Base-by-base conservation (phyloP, 2,329 filamentous ascomycete species). In the Fonsecaea monophora region DNA sequence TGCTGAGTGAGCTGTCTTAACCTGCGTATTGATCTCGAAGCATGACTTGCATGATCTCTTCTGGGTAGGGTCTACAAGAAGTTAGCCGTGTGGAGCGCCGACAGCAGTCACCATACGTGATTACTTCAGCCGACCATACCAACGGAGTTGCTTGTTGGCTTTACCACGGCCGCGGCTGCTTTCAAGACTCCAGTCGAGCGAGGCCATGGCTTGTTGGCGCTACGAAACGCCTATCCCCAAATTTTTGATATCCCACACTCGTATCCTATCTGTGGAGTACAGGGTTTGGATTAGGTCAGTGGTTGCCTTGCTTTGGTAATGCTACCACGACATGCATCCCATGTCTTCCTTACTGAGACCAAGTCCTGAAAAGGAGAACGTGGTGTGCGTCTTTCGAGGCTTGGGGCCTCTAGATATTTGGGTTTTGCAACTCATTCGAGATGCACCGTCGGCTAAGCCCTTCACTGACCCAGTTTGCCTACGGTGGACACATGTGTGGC, bases 1-100 rank as follows among this genome's bases (percentile, higher is more conserved):
- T 60, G 57, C 57, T 60, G 57, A 60, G 40, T 45, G 40, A 48
- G 57, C 57, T 37, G 21, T 37, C 40, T 48, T 38, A 3, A 38
- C 34, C 53, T 18, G 42, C 59, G 34, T 34, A 25, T 4, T 25
- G 45, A 45, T 48, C 35, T 45, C 21, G 21, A 34, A 38, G 45
- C 59, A 61, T 61, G 59, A 53, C 45, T 42, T 61, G 48, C 59
- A 61, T 61, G 59, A 61, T 61, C 48, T 61, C 59, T 45, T 40
- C 48, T 12, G 42, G 42, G 57, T 34, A 21, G 15, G 7, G 15
- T 34, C 25, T 18, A 42, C 40, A 50, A 48, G 57, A 32, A 32
- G 25, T 8, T 50, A 35, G 30, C n/a, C 6, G 5, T 60, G 40
- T 42, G 40, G 57, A 34, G 8, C 37, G 42, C 57, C 42, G 42